Percentiles rank a stretch among this genome's conserved stretches.
phyloP scores from a whole-genome alignment of 2,329 filamentous ascomycete genomes.

The Microdochium trichocladiopsis region DNA sequence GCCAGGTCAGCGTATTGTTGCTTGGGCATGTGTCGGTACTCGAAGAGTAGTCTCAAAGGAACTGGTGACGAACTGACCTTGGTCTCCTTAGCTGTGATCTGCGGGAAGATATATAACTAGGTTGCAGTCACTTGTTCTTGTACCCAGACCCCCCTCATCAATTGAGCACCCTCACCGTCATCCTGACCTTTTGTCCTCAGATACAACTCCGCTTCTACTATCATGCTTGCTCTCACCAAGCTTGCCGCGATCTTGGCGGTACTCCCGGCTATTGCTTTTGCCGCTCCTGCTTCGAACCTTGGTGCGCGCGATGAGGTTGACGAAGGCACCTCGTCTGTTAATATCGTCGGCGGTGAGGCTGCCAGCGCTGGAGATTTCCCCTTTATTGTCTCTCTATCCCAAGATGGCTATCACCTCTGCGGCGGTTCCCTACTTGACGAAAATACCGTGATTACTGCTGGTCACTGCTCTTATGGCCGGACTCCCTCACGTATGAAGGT shows the following conservation, averaged over 20 bases:
- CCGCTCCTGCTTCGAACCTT: neutral
- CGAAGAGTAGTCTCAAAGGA: too few species aligned
- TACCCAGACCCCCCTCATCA: too few species aligned
- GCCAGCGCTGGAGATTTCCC: constrained; percentile 17
- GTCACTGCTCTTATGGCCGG: constrained; percentile 16
- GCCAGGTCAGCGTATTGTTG: too few species aligned
- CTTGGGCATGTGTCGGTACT: too few species aligned
- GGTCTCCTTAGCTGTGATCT: too few species aligned
- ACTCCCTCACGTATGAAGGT: too few species aligned
- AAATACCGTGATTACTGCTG: constrained; percentile 22
- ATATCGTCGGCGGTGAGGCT: neutral
- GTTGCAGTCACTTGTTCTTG: too few species aligned
- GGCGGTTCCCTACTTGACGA: constrained; percentile 20
- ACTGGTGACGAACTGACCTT: too few species aligned
- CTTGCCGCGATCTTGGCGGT: neutral
- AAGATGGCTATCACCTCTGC: constrained; percentile 13
- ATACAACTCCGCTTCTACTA: neutral
- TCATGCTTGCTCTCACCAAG: neutral
- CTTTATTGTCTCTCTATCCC: constrained; percentile 19
- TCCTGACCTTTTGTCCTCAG: too few species aligned
- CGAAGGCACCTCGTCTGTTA: neutral
- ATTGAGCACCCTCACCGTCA: too few species aligned
- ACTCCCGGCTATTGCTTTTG: neutral
- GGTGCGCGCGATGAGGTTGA: neutral
- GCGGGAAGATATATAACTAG: too few species aligned